phyloP scores from a whole-genome alignment of 2,329 filamentous ascomycete genomes.

The Pseudocercospora cruenta region DNA sequence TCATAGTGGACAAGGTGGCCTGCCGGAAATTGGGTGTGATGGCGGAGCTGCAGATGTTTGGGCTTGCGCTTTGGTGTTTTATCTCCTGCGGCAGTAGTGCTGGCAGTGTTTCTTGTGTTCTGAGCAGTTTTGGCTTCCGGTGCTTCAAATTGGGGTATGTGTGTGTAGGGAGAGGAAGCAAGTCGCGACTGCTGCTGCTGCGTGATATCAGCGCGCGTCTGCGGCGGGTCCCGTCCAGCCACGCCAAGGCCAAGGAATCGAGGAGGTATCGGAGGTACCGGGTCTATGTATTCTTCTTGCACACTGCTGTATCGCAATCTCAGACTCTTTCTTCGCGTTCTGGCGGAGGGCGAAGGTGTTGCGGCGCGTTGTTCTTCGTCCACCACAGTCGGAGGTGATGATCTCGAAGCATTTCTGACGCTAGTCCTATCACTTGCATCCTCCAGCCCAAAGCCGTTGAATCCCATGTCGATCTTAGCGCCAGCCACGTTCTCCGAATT shows the following conservation, averaged over 20 bases:
- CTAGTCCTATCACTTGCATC: constrained; percentile 9
- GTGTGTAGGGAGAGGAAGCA: constrained; percentile 4
- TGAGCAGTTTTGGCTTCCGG: neutral
- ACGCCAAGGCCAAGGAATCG: neutral
- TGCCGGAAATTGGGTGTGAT: constrained; percentile 2
- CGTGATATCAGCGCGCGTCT: constrained; percentile 1
- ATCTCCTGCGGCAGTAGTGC: constrained; percentile 2
- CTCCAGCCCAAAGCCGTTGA: constrained; percentile 8
- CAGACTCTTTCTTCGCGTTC: constrained; percentile 5
- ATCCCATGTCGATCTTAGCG: neutral
- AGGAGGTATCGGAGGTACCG: constrained; percentile 2
- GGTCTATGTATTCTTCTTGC: constrained; percentile 1
- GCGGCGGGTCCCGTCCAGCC: constrained; percentile 2
- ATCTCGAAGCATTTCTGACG: neutral
- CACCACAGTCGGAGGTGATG: neutral
- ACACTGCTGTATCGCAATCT: neutral
- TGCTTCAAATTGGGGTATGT: constrained; percentile 9
- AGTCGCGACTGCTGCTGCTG: constrained; percentile 5
- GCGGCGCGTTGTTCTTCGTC: neutral
- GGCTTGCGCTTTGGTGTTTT: neutral
- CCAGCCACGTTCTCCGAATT: neutral
- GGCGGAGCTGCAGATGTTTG: neutral
- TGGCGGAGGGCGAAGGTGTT: neutral
- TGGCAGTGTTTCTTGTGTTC: constrained; percentile 4
- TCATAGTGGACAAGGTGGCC: constrained; percentile 4